These are phyloP conservation scores for Amniculicola lignicola DNA, from an alignment of 495 filamentous ascomycete species.

Conservation along the genomic window DNA sequence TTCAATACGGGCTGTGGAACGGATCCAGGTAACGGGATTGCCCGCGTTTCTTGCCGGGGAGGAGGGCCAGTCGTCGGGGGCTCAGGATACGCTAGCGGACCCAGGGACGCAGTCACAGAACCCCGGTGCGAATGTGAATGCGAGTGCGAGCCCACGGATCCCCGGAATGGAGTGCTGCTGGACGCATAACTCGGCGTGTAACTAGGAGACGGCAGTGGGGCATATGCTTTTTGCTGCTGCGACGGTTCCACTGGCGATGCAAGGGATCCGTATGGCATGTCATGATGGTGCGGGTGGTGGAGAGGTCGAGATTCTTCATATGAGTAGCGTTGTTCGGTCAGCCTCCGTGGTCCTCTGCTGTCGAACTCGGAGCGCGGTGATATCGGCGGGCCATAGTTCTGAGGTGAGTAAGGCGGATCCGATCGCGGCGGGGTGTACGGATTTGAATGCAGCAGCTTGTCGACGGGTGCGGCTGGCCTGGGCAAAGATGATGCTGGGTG, in stretches of 20 bases:
- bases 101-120: constrained; percentile 26
- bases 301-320: constrained; percentile 30
- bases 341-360: constrained; percentile 15
- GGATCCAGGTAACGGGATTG: constrained; percentile 29
- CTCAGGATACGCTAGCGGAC: constrained; percentile 28
- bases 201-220: constrained; percentile 34
- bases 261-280: constrained; percentile 33
- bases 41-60: constrained; percentile 22
- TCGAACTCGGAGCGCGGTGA: constrained; percentile 28
- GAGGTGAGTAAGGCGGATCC: constrained; percentile 36
- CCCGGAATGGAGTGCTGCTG: constrained; percentile 33
- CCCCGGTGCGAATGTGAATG: constrained; percentile 27
- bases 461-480: constrained; percentile 27
- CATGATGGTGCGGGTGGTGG: constrained; percentile 28
- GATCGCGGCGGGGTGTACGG: constrained; percentile 37
- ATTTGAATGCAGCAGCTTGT: constrained; percentile 32
- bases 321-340: constrained; percentile 28
- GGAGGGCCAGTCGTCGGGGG: constrained; percentile 24
- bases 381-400: constrained; percentile 29
- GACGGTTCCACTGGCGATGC: constrained; percentile 33
- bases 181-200: constrained; percentile 37
- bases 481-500: constrained; percentile 21
- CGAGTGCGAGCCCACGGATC: constrained; percentile 28
- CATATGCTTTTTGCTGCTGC: constrained; percentile 32
- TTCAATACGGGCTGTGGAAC: constrained; percentile 33